These are phyloP conservation scores for Rhizophagus clarus DNA, from an alignment of 192 early-diverging fungal species.

Conservation along the genomic window DNA sequence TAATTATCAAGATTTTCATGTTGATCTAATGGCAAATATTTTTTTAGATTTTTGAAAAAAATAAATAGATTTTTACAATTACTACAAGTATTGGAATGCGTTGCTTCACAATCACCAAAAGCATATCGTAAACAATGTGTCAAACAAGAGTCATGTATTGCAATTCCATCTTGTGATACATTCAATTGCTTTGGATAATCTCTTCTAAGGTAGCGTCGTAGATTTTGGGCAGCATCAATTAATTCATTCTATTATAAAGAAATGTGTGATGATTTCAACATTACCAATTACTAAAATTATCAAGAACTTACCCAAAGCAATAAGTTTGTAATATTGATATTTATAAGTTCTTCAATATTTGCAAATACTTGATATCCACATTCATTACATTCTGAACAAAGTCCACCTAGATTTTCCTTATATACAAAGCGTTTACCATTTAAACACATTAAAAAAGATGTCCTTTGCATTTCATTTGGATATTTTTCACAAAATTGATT, in stretches of 20 bases:
- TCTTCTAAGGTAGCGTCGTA: no score
- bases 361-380: slow-evolving; percentile 2
- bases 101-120: no score
- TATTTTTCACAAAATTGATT: background rate
- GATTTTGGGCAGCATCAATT: no score
- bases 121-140: no score
- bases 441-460: background rate
- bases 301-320: no score
- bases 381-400: background rate
- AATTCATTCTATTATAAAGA: no score
- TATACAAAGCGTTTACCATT: background rate
- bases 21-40: background rate
- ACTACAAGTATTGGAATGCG: no score
- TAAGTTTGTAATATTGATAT: background rate
- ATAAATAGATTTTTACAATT: background rate
- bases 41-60: slow-evolving; percentile 1
- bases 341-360: background rate
- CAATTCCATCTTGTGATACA: no score
- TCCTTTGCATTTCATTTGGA: background rate
- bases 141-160: no score
- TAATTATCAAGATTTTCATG: background rate
- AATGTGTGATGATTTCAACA: no score
- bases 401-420: background rate
- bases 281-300: no score
- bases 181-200: no score